phyloP scores from a whole-genome alignment of 1,284 basidiomycete genomes.

The Sanghuangporus baumii region DNA sequence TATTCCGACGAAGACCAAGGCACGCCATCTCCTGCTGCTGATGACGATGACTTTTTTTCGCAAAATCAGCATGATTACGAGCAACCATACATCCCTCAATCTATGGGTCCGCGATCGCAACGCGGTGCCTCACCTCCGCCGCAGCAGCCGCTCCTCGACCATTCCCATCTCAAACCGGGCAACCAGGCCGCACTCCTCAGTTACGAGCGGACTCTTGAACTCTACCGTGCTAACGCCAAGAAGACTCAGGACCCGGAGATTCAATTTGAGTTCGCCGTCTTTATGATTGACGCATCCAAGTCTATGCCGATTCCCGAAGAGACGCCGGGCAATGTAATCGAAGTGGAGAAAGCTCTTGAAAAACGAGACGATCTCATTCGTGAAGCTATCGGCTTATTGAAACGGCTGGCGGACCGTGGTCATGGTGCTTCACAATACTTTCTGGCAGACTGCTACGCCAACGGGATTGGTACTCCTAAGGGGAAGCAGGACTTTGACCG shows the following conservation, averaged over 20 bases:
- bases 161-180: conserved; percentile 92
- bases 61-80: conserved; percentile 15
- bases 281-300: conserved; percentile 96
- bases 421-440: conserved; percentile 96
- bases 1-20: conserved; percentile 17
- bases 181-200: conserved; percentile 89
- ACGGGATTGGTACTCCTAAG: conserved; percentile 89
- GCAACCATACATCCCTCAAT: conserved; percentile 12
- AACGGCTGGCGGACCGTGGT: conserved; percentile 88
- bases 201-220: conserved; percentile 92
- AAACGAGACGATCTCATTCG: conserved; percentile 84
- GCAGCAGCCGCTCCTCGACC: conserved; percentile 74
- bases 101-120: conserved; percentile 10
- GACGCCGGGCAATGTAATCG: conserved; percentile 65
- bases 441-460: conserved; percentile 95
- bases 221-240: conserved; percentile 96
- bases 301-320: conserved; percentile 69
- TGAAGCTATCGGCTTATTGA: conserved; percentile 83
- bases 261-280: conserved; percentile 97
- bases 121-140: conserved; percentile 32
- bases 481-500: conserved; percentile 94
- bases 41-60: conserved; percentile 37
- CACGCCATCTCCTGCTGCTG: conserved; percentile 12
- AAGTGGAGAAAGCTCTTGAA: conserved; percentile 73
- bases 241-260: conserved; percentile 98